Evolutionary conservation across 2,329 filamentous ascomycete genomes (phyloP), one percentile per base, ranked within the genome.

Genomic region (Trichoderma sp.): DNA sequence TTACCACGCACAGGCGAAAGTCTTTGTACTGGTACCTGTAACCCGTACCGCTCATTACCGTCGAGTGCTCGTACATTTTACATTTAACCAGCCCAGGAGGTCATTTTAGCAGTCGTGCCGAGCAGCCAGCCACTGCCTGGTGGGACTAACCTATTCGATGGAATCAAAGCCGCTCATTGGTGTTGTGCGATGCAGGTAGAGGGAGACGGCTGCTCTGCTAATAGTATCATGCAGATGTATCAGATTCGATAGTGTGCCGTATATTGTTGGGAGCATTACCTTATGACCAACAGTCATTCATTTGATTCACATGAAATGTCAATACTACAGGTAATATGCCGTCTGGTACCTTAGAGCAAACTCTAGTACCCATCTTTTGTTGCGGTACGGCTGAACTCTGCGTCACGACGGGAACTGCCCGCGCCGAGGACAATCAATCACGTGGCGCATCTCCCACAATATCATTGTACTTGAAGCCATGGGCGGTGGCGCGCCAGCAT

Each of bases 41-140:
- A 11, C 4, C n/a, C n/a, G 11, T n/a, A 12, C 43, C 9, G n/a
- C 43, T 50, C 9, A 50, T 23, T 50, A 20, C n/a, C 0, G 9
- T 11, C n/a, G 43, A 20, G 8, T 23, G 9, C 50, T 30, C 28
- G 36, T 43, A 30, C 11, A 62, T 17, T 62, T 23, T 65, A 23
- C 64, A 58, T 58, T 57, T 57, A 20, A 30, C 63, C 63, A 68
- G 57, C 30, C 30, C 28, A 20, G 13, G 17, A 20, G 47, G 11
- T 50, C 36, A 58, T 20, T 28, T 67, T 67, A 67, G 64, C 50
- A 26, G 50, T 55, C 30, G 47, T 67, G 64, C 64, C 64, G 64
- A 36, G 11, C 32, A 39, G 30, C 64, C 50, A 66, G n/a, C 39
- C 50, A 30, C 47, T 23, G 3, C 39, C 39, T 43, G 15, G 39